These are phyloP conservation scores for Nigrospora oryzae DNA, from an alignment of 2,329 filamentous ascomycete genomes.

Conservation along the genomic window DNA sequence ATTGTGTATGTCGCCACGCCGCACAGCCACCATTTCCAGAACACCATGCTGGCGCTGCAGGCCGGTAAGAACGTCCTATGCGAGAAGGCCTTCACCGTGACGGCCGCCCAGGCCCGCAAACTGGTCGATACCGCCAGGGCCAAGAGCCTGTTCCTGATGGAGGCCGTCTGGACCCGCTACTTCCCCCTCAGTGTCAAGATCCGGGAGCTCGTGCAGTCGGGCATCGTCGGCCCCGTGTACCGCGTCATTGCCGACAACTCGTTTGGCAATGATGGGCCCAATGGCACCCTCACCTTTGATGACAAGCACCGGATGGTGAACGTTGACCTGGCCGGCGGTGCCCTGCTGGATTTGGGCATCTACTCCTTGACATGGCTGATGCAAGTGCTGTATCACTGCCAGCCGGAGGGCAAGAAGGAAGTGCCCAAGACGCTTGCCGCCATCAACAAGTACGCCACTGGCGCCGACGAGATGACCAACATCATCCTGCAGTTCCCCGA, in stretches of 20 bases:
- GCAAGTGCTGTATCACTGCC: constrained; percentile 78
- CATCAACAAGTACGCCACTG: constrained; percentile 65
- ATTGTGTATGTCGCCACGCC: constrained; percentile 86
- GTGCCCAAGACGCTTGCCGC: constrained; percentile 59
- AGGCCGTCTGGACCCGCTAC: constrained; percentile 84
- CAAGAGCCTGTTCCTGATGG: constrained; percentile 73
- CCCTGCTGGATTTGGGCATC: constrained; percentile 76
- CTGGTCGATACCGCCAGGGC: constrained; percentile 63
- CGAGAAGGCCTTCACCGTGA: constrained; percentile 86
- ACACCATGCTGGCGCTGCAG: constrained; percentile 74
- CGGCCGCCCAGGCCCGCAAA: constrained; percentile 65
- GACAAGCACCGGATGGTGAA: constrained; percentile 73
- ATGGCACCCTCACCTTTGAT: constrained; percentile 47
- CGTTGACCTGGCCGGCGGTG: constrained; percentile 72
- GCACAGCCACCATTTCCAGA: constrained; percentile 89
- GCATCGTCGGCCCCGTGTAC: constrained; percentile 51
- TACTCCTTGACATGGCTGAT: constrained; percentile 89
- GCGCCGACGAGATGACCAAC: constrained; percentile 70
- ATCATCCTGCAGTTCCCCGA: constrained; percentile 69
- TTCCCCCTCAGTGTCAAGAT: constrained; percentile 77
- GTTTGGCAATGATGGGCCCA: constrained; percentile 48
- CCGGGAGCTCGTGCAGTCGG: constrained; percentile 51
- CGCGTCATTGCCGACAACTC: constrained; percentile 53
- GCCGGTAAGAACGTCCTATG: constrained; percentile 84
- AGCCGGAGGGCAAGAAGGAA: constrained; percentile 59